Base-by-base conservation (phyloP, 2,329 filamentous ascomycete species). In the Penicillium sp. region DNA sequence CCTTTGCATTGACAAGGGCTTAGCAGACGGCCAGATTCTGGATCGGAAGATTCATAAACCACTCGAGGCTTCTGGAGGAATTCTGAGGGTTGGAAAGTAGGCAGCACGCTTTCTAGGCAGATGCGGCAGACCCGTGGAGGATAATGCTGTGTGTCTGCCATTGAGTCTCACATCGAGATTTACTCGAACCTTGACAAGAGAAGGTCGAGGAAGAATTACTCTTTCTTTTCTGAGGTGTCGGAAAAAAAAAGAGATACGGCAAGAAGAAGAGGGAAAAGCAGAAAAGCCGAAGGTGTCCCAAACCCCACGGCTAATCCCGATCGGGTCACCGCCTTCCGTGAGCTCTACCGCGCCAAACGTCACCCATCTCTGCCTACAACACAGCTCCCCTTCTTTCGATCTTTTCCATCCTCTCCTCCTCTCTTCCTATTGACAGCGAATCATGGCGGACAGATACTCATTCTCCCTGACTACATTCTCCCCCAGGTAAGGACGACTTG, bases 381-480 rank as follows among this genome's bases (percentile, higher is more conserved):
- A 49, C 59, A 66, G 49, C 57, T 63, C 58, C 59, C 60, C 53
- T 63, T 40, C 45, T 43, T 50, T 55, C 50, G 39, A 44, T 60
- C 44, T 56, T 59, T 59, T 63, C 61, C 59, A 45, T 60, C 54
- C 38, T 38, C 57, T 57, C 52, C 31, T 64, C 53, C 43, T 53
- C 49, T 57, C 52, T 53, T 62, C 47, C 50, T 54, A 34, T 54
- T 56, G 49, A 61, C 52, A 59, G 60, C 56, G 39, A 49, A 65
- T 54, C 75, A 99, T 99, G 93, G 93, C 94, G 73, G 94, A 99
- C 80, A 86, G 94, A 82, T 99, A 99, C 80, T 97, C 93, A 55
- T 99, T 99, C 87, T 99, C 94, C 59, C 85, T 99, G 76, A 99
- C 94, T 64, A 99, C 94, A 65, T 99, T 99, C 88, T 97, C 94